Percentiles rank a stretch among this genome's conserved stretches.
Evolutionary conservation across 2,329 filamentous ascomycete species (phyloP).

Genomic region (Cercospora sp.): DNA sequence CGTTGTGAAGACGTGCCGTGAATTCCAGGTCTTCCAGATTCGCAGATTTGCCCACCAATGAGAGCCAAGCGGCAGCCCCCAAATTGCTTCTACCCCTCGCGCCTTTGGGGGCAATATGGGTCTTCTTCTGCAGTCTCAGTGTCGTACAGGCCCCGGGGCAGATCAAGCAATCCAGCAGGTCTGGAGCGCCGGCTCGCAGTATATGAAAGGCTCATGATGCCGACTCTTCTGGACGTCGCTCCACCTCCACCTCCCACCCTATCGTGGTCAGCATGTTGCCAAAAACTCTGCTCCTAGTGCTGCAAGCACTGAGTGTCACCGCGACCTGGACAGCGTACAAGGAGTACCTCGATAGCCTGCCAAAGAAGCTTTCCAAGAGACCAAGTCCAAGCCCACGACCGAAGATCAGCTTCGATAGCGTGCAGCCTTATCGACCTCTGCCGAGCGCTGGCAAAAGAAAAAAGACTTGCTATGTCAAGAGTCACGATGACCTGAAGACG

Average conservation of each 20-base stretch:
- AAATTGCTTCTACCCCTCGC: background rate
- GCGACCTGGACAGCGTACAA: constrained; percentile 36
- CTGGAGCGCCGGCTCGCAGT: background rate
- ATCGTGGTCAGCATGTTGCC: background rate
- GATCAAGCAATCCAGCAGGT: background rate
- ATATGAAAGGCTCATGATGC: background rate
- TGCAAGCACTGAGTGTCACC: constrained; percentile 23
- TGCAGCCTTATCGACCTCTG: constrained; percentile 37
- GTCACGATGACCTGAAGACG: constrained; percentile 41
- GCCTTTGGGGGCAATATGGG: background rate
- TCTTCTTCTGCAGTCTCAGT: background rate
- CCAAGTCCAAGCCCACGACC: constrained; percentile 35
- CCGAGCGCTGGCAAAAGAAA: constrained; percentile 39
- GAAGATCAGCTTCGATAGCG: constrained; percentile 33
- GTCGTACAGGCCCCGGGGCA: background rate
- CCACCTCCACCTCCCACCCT: background rate
- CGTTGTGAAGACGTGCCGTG: background rate
- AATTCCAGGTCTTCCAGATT: background rate
- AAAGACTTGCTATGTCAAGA: constrained; percentile 43
- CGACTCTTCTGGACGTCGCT: background rate
- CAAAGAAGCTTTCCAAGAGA: constrained; percentile 20
- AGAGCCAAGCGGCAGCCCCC: background rate
- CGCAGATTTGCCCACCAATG: constrained; percentile 5
- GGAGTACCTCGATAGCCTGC: constrained; percentile 30
- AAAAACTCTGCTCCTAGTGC: background rate